Evolutionary conservation across 352 stramenopile species (phyloP), one percentile per base, ranked within the genome.

Genomic region (Globisporangium yorkense): DNA sequence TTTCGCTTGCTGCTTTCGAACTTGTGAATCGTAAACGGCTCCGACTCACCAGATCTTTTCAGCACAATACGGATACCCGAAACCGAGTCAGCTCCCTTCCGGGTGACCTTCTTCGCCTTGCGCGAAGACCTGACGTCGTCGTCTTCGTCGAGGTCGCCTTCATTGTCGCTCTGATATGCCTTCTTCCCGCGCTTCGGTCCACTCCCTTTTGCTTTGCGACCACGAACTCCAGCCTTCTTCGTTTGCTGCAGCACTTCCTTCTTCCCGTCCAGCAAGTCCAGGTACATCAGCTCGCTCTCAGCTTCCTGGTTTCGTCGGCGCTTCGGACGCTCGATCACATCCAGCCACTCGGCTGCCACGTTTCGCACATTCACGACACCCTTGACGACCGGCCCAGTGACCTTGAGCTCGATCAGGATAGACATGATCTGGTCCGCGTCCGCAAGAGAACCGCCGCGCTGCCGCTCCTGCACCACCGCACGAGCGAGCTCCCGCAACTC

Each of bases 351-450:
- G 5, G 70, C 73, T 4, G 84, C 84, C 3, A 95, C 74, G 1
- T 67, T 67, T 12, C 84, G 84, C 29, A 95, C 84, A 41, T 95
- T 92, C 3, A 95, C 74, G 5, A 80, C 67, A 2, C 63, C 68
- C 49, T 92, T 90, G 24, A 89, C 59, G 51, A 94, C 62, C 1
- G 84, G 85, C 24, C 86, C 86, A 3, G 84, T 92, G 18, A 95
- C 86, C 57, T 95, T 95, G 16, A 95, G 67, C 54, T 95, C 86
- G 61, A 96, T 92, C 35, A 96, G 57, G 59, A 96, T 94, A 10
- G 84, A 81, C 64, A 96, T 69, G 9, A 96, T 78, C 60, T 94
- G 84, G 53, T 96, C 86, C 0, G 84, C 84, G 59, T 96, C 86
- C 18, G 76, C 79, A 43, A 94, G 71, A 35, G 85, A 87, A 2